A percentile compares a stretch with the other conserved stretches of the same genome.
phyloP scores from a whole-genome alignment of 75 land plant species.

The Picea glauca region DNA sequence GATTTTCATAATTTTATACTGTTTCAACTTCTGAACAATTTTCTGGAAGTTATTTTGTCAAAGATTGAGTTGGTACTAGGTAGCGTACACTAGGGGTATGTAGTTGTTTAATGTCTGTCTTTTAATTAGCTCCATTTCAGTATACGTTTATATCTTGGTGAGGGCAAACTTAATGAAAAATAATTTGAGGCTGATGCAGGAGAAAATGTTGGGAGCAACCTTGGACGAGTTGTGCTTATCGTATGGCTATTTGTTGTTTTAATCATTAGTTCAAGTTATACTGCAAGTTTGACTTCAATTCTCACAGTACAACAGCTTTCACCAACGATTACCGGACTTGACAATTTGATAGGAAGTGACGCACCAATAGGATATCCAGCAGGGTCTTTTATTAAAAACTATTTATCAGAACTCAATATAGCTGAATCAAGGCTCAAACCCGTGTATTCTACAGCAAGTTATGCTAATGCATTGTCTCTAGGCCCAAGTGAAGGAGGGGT shows the following conservation, averaged over 20 bases:
- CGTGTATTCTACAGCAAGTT: conserved; percentile 20
- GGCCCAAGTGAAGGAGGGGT: conserved; percentile 62
- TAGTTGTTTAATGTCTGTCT: not conserved
- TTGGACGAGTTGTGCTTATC: conserved; percentile 36
- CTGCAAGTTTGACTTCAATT: conserved; percentile 58
- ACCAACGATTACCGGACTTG: too few species aligned
- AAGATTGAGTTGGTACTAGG: too few species aligned
- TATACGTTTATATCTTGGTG: too few species aligned
- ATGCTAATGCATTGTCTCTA: conserved; percentile 37
- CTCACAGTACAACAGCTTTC: conserved; percentile 38
- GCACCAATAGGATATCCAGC: too few species aligned
- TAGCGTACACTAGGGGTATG: not conserved
- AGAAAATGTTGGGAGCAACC: conserved; percentile 30
- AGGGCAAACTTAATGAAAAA: not conserved
- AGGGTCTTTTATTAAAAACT: conserved; percentile 2
- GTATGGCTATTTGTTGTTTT: conserved; percentile 58
- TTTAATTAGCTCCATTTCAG: too few species aligned
- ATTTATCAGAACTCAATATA: too few species aligned
- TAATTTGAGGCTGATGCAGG: conserved; percentile 10
- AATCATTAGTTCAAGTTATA: conserved; percentile 46
- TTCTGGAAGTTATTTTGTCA: not conserved
- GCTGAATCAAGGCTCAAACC: too few species aligned
- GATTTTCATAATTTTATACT: not conserved
- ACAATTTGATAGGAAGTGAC: too few species aligned
- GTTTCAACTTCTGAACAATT: not conserved